Percentiles rank a stretch among this genome's conserved stretches.
Conservation (phyloP, 2,329 filamentous ascomycete species). For the Talaromyces sp. region DNA sequence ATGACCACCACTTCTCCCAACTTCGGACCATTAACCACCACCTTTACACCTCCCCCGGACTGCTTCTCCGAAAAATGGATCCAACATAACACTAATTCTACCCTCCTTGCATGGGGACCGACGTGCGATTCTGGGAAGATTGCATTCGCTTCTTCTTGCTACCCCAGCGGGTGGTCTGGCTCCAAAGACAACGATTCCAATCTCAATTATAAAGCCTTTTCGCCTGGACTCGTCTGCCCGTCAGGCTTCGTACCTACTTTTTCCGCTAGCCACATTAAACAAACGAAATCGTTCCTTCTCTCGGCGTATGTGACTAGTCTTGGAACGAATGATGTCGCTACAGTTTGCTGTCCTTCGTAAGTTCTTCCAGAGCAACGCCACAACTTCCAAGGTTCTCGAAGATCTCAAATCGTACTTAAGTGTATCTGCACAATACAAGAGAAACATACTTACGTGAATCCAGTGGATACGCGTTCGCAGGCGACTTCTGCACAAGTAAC, state of each 20-base stretch:
- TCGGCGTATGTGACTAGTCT: slow-evolving; percentile 11
- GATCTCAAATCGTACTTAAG: neutral
- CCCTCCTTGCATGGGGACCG: slow-evolving; percentile 10
- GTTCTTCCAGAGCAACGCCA: no score
- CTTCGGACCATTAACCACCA: slow-evolving; percentile 18
- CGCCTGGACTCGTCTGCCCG: slow-evolving; percentile 11
- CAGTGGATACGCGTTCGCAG: slow-evolving; percentile 5
- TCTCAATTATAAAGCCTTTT: slow-evolving; percentile 14
- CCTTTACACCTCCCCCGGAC: slow-evolving; percentile 3
- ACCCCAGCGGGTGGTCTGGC: slow-evolving; percentile 10
- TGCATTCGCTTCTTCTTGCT: slow-evolving; percentile 12
- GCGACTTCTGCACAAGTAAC: slow-evolving; percentile 6
- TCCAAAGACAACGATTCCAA: slow-evolving; percentile 4
- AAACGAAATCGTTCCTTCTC: slow-evolving; percentile 2
- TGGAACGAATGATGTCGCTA: slow-evolving; percentile 7
- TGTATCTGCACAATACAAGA: neutral
- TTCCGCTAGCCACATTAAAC: slow-evolving; percentile 3
- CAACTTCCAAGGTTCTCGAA: no score
- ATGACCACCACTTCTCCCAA: slow-evolving; percentile 14
- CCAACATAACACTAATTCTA: neutral
- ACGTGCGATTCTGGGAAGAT: slow-evolving; percentile 7
- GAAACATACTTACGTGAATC: neutral
- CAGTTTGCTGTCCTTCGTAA: slow-evolving; percentile 16
- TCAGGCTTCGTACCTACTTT: slow-evolving; percentile 6
- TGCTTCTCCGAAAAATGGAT: slow-evolving; percentile 14